Base-by-base conservation (phyloP, 208 protist genomes). In the Crithidia bombi region DNA sequence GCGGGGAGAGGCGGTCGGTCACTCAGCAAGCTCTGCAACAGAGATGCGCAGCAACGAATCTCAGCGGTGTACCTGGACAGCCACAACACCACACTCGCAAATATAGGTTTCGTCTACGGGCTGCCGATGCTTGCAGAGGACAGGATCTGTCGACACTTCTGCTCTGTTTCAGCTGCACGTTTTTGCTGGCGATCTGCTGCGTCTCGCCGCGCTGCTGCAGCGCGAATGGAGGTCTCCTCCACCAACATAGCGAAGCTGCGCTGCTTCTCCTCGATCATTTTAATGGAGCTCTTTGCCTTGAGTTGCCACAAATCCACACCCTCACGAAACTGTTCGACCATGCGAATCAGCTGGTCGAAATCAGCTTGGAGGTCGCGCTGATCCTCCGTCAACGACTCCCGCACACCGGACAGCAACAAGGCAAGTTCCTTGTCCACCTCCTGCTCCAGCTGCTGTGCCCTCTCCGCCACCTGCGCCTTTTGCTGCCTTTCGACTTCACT, bases 291-390 rank as follows among this genome's bases (percentile, higher is more conserved):
- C 56, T 83, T 69, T 23, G 91, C 91, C 66, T 94, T 93, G 26
- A 83, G 70, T 50, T 86, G 79, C 89, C 91, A 96, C 69, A 90
- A 63, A 15, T 91, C 82, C 26, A 96, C 85, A 15, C 83, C 88
- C 14, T 87, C 76, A 26, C 83, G 76, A 38, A 91, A 93, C 67
- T 92, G 82, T 23, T 86, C 63, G 21, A 86, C 77, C 77, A 91
- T 90, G 33, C 65, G 68, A 43, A 85, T 71, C 4, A 96, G 73
- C 41, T 80, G 74, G 49, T 90, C 83, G 28, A 92, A 73, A n/a
- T 90, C 79, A 23, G 52, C 47, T 65, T 89, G 79, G 50, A 96
- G 65, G 46, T 82, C 80, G 25, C 76, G 77, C 41, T 91, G 75
- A 28, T 85, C 87, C 43, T 86, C 78, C 12, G 66, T 69, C 17